Percentiles rank a stretch among this genome's conserved stretches.
Conservation (phyloP, 2,329 filamentous ascomycete genomes). For the Ophioceras dolichostomum region DNA sequence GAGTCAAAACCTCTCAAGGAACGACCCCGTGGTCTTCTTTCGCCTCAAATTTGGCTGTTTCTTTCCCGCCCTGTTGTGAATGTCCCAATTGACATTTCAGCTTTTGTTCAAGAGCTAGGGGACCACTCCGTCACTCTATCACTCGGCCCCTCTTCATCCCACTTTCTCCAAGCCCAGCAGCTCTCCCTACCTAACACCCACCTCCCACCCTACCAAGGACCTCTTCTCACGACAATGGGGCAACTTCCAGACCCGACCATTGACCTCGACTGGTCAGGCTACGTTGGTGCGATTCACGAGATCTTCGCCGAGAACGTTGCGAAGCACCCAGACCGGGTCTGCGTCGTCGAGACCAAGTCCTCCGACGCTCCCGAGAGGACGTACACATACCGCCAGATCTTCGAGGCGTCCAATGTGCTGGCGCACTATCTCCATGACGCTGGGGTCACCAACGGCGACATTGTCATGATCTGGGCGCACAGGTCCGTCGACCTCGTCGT, state of each 20-base stretch:
- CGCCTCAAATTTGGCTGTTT: no score
- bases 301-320: slow-evolving; percentile 56
- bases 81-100: no score
- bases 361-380: slow-evolving; percentile 41
- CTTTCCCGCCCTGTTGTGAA: no score
- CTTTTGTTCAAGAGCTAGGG: no score
- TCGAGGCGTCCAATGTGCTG: slow-evolving; percentile 69
- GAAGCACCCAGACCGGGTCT: slow-evolving; percentile 48
- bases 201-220: no score
- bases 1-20: no score
- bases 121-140: no score
- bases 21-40: no score
- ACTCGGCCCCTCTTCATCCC: no score
- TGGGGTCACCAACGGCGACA: slow-evolving; percentile 67
- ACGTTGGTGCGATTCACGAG: slow-evolving; percentile 49
- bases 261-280: slow-evolving; percentile 57
- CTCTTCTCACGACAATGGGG: no score
- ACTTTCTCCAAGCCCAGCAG: no score
- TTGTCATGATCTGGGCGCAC: slow-evolving; percentile 87
- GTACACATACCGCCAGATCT: slow-evolving; percentile 80
- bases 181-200: no score
- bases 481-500: slow-evolving; percentile 55
- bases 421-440: slow-evolving; percentile 66
- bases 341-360: slow-evolving; percentile 35
- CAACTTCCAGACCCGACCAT: slow-evolving; percentile 50